These are phyloP conservation scores for Sphagnum fallax DNA, from an alignment of 228 moss, liverwort and hornwort genomes.

Conservation along the genomic window DNA sequence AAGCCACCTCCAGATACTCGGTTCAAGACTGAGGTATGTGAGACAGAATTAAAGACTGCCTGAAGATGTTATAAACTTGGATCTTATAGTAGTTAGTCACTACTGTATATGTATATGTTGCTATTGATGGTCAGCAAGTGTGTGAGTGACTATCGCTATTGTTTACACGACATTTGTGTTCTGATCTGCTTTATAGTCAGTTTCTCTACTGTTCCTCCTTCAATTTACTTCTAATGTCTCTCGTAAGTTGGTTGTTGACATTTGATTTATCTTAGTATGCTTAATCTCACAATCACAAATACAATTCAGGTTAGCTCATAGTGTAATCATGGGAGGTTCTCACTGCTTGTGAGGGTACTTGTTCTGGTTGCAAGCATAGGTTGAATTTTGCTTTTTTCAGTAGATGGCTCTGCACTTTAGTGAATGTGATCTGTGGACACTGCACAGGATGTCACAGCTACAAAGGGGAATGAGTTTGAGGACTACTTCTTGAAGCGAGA, in stretches of 20 bases:
- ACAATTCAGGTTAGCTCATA: too few relatives aligned
- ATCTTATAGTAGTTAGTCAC: not conserved
- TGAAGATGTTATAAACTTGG: too few relatives aligned
- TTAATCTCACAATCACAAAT: too few relatives aligned
- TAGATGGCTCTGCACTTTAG: not conserved
- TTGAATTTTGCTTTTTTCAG: not conserved
- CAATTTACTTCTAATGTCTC: too few relatives aligned
- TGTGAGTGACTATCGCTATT: not conserved
- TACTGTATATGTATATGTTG: not conserved
- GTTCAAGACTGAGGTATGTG: constrained; percentile 78
- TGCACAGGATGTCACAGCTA: constrained; percentile 82
- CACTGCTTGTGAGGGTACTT: not conserved
- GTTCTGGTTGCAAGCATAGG: not conserved
- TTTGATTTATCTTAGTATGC: too few relatives aligned
- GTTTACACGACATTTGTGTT: not conserved
- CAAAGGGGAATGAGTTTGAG: constrained; percentile 99
- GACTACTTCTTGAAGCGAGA: constrained; percentile 99
- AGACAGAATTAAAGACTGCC: not conserved
- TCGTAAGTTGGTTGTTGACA: too few relatives aligned
- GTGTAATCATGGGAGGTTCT: not conserved
- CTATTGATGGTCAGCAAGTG: not conserved
- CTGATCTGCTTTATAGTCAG: not conserved
- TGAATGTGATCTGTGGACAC: not conserved
- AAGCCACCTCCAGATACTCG: constrained; percentile 87
- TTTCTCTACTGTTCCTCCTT: too few relatives aligned